Conservation (phyloP, 2,329 filamentous ascomycete species). For the Ophiocordyceps robertsii region DNA sequence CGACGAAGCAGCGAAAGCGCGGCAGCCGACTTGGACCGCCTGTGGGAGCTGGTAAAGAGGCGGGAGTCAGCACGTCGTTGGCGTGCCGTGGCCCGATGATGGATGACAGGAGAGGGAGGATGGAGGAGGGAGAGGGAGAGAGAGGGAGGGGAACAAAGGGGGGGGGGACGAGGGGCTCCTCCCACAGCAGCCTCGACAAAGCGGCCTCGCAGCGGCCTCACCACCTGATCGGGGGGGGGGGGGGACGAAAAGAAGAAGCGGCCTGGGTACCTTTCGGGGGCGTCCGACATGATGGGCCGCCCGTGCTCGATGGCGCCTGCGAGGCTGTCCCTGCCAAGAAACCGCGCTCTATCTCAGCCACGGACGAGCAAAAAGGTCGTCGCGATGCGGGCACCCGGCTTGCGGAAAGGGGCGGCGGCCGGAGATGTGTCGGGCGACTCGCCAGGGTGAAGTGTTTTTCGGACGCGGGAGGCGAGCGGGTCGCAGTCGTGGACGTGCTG, state of each 20-base stretch:
- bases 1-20: conserved; percentile 41
- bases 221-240: too few relatives aligned
- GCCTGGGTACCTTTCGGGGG: conserved; percentile 17
- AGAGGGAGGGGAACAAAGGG: neutral
- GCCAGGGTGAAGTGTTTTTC: too few relatives aligned
- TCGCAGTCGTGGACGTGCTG: too few relatives aligned
- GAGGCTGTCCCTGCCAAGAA: neutral
- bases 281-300: conserved; percentile 15
- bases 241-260: neutral
- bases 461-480: too few relatives aligned
- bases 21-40: conserved; percentile 39
- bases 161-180: neutral
- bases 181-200: neutral
- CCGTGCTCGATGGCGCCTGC: neutral
- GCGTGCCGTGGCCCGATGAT: neutral
- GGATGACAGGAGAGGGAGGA: neutral
- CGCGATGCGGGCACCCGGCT: too few relatives aligned
- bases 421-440: too few relatives aligned
- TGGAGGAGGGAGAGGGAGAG: neutral
- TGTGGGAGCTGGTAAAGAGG: conserved; percentile 21
- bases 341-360: too few relatives aligned
- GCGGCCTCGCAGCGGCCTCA: too few relatives aligned
- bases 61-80: neutral
- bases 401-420: too few relatives aligned
- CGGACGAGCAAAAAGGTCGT: too few relatives aligned